Conservation (phyloP, 768 basidiomycete genomes). For the Pholiota microspora region DNA sequence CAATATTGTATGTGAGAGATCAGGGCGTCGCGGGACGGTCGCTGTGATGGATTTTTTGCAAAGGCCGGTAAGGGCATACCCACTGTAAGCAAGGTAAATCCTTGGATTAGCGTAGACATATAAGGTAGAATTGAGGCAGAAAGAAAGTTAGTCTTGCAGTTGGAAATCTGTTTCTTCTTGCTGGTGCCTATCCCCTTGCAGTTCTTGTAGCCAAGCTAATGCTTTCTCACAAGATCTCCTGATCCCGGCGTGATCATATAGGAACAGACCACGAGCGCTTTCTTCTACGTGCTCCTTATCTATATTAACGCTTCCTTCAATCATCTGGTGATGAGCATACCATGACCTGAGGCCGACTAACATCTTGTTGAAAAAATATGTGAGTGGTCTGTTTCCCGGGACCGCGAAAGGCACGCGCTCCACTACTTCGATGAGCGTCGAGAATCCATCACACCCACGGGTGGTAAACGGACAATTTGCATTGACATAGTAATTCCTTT, state of each 20-base stretch:
- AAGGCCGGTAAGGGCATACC: no score
- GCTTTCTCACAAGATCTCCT: background rate
- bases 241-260: background rate
- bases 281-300: background rate
- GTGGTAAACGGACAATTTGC: background rate
- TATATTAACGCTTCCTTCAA: background rate
- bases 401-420: background rate
- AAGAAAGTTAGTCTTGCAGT: no score
- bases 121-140: no score
- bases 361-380: background rate
- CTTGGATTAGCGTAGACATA: no score
- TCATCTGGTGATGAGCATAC: background rate
- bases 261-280: background rate
- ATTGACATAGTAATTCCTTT: background rate
- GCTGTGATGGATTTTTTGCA: no score
- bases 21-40: no score
- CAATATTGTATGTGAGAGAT: no score
- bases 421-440: background rate
- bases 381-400: background rate
- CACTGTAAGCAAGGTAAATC: no score
- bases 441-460: background rate
- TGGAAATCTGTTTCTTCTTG: no score
- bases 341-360: background rate
- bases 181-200: no score
- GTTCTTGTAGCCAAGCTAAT: background rate